Percentiles rank a stretch among this genome's conserved stretches.
phyloP scores from a whole-genome alignment of 75 land plant species.

The Pinus tabuliformis region DNA sequence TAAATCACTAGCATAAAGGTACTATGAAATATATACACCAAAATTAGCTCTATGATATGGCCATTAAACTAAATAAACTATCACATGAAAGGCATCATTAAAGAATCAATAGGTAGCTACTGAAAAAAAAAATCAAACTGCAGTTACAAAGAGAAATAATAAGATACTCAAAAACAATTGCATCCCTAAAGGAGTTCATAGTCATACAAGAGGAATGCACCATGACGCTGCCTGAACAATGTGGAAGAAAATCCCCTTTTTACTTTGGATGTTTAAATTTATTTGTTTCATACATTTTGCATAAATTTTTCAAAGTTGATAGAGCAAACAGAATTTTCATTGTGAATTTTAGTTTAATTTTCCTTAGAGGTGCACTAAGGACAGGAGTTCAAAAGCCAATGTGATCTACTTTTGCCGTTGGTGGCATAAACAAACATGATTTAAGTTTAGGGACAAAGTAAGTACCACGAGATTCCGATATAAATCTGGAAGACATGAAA shows the following conservation, averaged over 20 bases:
- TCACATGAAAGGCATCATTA: not conserved
- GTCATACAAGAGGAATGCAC: not conserved
- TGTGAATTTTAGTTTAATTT: not conserved
- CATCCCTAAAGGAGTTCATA: not conserved
- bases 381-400: not conserved
- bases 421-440: not conserved
- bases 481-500: not conserved
- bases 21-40: too few species aligned
- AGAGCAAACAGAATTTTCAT: not conserved
- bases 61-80: not conserved
- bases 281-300: not conserved
- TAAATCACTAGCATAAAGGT: too few species aligned
- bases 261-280: not conserved
- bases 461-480: not conserved
- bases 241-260: constrained; percentile 1
- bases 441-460: not conserved
- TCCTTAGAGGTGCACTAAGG: not conserved
- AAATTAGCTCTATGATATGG: too few species aligned
- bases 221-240: not conserved
- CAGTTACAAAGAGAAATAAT: not conserved
- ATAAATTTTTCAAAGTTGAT: not conserved
- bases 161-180: not conserved
- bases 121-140: not conserved
- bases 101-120: not conserved
- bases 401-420: not conserved